Percentiles rank a stretch among this genome's conserved stretches.
Evolutionary conservation across 2,329 filamentous ascomycete genomes (phyloP).

Genomic region (Emergomyces africanus): DNA sequence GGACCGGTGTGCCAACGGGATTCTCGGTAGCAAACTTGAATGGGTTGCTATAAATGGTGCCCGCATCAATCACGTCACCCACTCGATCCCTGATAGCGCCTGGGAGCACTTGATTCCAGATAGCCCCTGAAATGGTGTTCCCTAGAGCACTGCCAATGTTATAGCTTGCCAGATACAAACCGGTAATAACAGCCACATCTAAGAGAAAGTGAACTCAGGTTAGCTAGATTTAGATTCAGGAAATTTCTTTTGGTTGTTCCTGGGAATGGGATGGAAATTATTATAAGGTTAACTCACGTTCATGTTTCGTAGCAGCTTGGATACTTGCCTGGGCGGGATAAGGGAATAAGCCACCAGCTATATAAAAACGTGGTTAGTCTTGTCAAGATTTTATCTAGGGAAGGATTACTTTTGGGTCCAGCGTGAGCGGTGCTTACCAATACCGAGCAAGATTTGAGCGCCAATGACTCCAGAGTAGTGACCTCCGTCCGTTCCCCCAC

Average conservation of each 20-base stretch:
- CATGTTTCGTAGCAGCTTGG: constrained; percentile 38
- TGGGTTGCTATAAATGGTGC: constrained; percentile 30
- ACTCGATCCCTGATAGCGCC: constrained; percentile 28
- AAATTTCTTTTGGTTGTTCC: constrained; percentile 1
- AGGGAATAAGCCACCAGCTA: constrained; percentile 48
- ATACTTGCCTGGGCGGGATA: constrained; percentile 40
- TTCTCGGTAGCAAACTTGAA: constrained; percentile 26
- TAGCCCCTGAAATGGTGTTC: constrained; percentile 47
- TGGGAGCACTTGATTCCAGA: constrained; percentile 49
- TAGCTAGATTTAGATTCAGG: neutral
- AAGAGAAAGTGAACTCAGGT: neutral
- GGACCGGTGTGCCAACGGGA: constrained; percentile 33
- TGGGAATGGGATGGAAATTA: neutral
- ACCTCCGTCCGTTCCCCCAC: constrained; percentile 36
- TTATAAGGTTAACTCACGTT: constrained; percentile 23
- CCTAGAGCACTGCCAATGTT: constrained; percentile 50
- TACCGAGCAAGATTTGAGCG: constrained; percentile 49
- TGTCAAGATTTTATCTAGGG: neutral
- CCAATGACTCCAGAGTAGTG: constrained; percentile 47
- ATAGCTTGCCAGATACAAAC: constrained; percentile 50
- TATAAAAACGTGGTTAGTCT: neutral
- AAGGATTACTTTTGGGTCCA: neutral
- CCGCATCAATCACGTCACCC: constrained; percentile 29
- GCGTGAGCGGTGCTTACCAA: constrained; percentile 26
- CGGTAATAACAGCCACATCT: constrained; percentile 52